Evolutionary conservation across 495 filamentous ascomycete genomes (phyloP), one percentile per base, ranked within the genome.

Genomic region (Lasiosphaeria ovina): DNA sequence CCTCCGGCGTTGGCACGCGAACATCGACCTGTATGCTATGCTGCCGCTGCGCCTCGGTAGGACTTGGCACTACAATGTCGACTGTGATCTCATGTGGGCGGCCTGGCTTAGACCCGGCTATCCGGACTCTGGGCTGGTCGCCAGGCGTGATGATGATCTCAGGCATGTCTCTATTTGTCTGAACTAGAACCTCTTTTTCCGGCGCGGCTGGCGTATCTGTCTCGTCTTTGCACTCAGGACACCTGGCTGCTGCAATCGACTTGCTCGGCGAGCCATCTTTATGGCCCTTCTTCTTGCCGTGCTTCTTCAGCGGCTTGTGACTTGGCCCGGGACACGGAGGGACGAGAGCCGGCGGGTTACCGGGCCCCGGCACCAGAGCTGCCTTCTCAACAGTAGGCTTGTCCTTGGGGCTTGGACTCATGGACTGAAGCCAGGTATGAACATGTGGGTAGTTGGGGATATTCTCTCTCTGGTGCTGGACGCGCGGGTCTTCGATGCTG

Each of bases 381-480:
- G 51, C 31, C 32, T 52, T 42, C 42, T 61, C 34, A 32, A 11
- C 12, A 6, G 47, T 58, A 17, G 58, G 14, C 40, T 51, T 54
- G 51, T 38, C 55, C 24, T 40, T 44, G 8, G 54, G 34, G 33
- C 7, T 44, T 54, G 60, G 55, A 38, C 48, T n/a, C 55, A 58
- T 58, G 17, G 52, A 52, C n/a, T 47, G 54, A 3, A 64, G 58
- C 65, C 65, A 67, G 40, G 52, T 34, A 11, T 52, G 62, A 44
- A 67, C 54, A n/a, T 62, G 63, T 7, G 63, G 60, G 32, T 50
- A 53, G 16, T 48, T 54, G 10, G 58, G 59, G 16, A 38, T 38
- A 50, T 61, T 68, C 58, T 65, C 63, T 35, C 51, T 40, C 38
- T 47, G 33, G 9, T 59, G 57, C 33, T 59, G 59, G 32, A 48